Evolutionary conservation across 305 asterid species (phyloP).

Genomic region (Fraxinus sp.): DNA sequence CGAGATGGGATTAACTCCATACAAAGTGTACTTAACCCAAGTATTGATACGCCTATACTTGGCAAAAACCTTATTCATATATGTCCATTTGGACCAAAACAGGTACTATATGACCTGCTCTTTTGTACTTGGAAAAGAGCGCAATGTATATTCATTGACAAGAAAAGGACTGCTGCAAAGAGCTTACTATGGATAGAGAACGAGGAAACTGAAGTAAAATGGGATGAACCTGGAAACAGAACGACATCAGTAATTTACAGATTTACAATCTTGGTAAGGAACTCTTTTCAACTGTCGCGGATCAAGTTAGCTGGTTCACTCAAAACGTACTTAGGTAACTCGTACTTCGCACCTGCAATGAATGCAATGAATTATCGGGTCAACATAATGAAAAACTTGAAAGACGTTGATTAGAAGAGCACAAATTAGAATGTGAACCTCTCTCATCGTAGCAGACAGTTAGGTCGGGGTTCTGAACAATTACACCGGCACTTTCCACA

Average conservation of each 20-base stretch:
- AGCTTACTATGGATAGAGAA: background rate
- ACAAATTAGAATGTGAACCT: constrained; percentile 40
- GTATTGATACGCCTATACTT: background rate
- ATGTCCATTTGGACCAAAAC: background rate
- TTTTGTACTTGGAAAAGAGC: background rate
- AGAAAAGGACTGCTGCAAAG: background rate
- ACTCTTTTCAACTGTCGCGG: constrained; percentile 48
- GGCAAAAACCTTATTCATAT: background rate
- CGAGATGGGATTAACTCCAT: background rate
- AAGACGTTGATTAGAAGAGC: background rate
- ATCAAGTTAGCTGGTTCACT: constrained; percentile 89
- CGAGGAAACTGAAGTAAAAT: background rate
- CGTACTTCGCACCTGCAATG: constrained; percentile 85
- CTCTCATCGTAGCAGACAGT: constrained; percentile 84
- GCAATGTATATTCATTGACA: background rate
- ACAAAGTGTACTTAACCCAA: background rate
- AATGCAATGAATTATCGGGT: constrained; percentile 35
- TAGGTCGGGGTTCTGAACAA: constrained; percentile 71
- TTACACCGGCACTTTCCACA: constrained; percentile 79
- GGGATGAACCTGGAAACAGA: background rate
- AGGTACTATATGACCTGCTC: background rate
- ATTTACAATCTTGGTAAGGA: constrained; percentile 18
- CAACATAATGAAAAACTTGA: background rate
- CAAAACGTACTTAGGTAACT: constrained; percentile 83
- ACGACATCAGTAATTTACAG: background rate